phyloP scores from a whole-genome alignment of 2,329 filamentous ascomycete genomes.

The Ophiosphaerella herpotricha region DNA sequence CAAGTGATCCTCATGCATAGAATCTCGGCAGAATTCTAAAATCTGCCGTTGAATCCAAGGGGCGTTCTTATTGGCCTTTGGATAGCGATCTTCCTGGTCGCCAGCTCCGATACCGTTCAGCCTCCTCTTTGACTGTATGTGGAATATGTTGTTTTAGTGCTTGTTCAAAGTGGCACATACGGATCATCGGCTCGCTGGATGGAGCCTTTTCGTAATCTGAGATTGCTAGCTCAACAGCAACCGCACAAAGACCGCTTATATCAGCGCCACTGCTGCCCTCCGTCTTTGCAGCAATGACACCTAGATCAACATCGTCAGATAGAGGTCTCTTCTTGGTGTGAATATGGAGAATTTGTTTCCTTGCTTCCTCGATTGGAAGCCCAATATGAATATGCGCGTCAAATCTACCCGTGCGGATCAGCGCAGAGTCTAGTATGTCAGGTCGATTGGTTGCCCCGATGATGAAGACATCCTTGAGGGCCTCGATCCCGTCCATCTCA shows the following conservation, averaged over 20 bases:
- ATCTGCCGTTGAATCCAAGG: not conserved
- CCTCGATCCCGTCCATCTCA: conserved; percentile 94
- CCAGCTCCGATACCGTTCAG: conserved; percentile 50
- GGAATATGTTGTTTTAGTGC: conserved; percentile 48
- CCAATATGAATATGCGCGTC: conserved; percentile 85
- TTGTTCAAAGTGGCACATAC: conserved; percentile 56
- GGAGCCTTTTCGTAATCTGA: conserved; percentile 33
- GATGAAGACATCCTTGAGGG: conserved; percentile 79
- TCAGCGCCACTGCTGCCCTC: conserved; percentile 88
- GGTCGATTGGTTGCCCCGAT: conserved; percentile 92
- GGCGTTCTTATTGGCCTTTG: conserved; percentile 9
- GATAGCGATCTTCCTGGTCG: conserved; percentile 41
- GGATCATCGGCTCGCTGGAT: conserved; percentile 34
- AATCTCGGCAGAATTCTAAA: not conserved
- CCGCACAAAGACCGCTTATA: conserved; percentile 63
- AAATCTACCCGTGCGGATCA: conserved; percentile 84
- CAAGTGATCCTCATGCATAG: not conserved
- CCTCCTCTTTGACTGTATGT: conserved; percentile 49
- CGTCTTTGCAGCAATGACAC: conserved; percentile 64
- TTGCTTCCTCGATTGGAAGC: conserved; percentile 72
- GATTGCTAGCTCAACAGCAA: conserved; percentile 46
- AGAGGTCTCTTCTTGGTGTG: conserved; percentile 67
- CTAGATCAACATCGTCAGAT: conserved; percentile 66
- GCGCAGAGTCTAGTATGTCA: conserved; percentile 80
- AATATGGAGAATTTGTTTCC: conserved; percentile 75